Conservation (phyloP, 352 stramenopile genomes). For the Globisporangium heterothallicum region DNA sequence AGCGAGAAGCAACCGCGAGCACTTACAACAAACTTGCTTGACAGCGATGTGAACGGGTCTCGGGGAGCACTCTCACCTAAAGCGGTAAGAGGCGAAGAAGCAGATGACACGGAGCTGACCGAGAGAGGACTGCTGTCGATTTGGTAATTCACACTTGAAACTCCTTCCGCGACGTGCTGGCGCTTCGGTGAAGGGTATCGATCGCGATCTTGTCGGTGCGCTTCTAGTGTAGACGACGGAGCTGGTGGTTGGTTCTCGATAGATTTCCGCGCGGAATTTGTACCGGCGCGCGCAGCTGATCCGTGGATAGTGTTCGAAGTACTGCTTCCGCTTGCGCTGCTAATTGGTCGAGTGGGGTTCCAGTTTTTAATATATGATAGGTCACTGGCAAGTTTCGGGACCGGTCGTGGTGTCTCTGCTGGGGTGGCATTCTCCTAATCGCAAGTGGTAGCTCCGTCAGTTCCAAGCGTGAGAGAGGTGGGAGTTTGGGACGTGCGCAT, state of each 20-base stretch:
- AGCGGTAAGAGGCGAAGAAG: slow-evolving; percentile 40
- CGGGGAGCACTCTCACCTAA: slow-evolving; percentile 20
- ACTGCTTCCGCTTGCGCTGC: not conserved
- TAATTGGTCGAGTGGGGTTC: slow-evolving; percentile 18
- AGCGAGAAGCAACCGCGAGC: not conserved
- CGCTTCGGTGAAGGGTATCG: slow-evolving; percentile 46
- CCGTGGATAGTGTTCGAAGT: not conserved
- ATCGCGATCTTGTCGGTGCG: slow-evolving; percentile 3
- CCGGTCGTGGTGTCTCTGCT: slow-evolving; percentile 7
- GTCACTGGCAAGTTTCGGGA: slow-evolving; percentile 16
- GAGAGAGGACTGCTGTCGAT: slow-evolving; percentile 34
- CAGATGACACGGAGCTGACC: slow-evolving; percentile 46
- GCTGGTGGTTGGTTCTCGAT: slow-evolving; percentile 1
- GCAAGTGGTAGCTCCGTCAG: too few relatives aligned
- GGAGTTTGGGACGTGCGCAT: too few relatives aligned
- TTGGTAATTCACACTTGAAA: slow-evolving; percentile 18
- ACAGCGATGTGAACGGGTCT: slow-evolving; percentile 49
- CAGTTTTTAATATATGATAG: slow-evolving; percentile 47
- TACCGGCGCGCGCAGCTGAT: not conserved
- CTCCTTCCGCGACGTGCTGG: slow-evolving; percentile 24
- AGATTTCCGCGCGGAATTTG: slow-evolving; percentile 1
- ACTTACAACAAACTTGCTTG: slow-evolving; percentile 52
- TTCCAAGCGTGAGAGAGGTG: too few relatives aligned
- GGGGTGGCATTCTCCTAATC: slow-evolving; percentile 2
- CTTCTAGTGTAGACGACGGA: not conserved